Percentiles rank a stretch among this genome's conserved stretches.
phyloP scores from a whole-genome alignment of 306 rosid genomes.

The Pterocarpus santalinus region DNA sequence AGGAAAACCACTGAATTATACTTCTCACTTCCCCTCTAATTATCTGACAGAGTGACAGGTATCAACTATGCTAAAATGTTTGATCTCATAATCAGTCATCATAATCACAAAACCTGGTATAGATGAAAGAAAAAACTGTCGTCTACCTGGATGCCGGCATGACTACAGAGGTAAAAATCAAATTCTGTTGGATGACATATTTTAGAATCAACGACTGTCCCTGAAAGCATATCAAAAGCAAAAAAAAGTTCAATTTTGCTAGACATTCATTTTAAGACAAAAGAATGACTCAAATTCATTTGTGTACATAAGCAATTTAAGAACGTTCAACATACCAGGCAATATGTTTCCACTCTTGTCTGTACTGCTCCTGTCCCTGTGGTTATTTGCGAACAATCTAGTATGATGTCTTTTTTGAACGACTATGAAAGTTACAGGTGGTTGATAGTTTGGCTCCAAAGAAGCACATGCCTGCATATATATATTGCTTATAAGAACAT shows the following conservation, averaged over 20 bases:
- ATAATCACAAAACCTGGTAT: neutral
- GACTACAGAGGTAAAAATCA: constrained; percentile 96
- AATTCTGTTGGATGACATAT: constrained; percentile 94
- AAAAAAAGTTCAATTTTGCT: neutral
- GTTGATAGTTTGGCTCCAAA: constrained; percentile 92
- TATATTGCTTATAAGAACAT: constrained; percentile 37
- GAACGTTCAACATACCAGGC: constrained; percentile 68
- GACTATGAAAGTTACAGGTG: constrained; percentile 90
- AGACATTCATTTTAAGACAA: neutral
- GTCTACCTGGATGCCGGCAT: constrained; percentile 89
- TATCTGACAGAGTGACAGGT: neutral
- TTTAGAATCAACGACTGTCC: constrained; percentile 88
- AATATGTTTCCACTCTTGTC: constrained; percentile 91
- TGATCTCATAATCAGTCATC: neutral
- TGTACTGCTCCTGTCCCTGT: constrained; percentile 79
- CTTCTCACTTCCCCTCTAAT: constrained; percentile 20
- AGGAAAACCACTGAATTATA: neutral
- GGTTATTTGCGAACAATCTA: constrained; percentile 82
- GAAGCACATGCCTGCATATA: constrained; percentile 85
- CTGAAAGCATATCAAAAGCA: constrained; percentile 52
- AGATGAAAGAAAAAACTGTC: neutral
- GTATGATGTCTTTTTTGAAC: constrained; percentile 96
- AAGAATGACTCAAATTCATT: constrained; percentile 3
- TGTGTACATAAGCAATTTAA: neutral
- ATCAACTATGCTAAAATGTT: neutral